Percentiles rank a stretch among this genome's conserved stretches.
Evolutionary conservation across 2,329 filamentous ascomycete species (phyloP).

Genomic region (Dothideomycetes sp.): DNA sequence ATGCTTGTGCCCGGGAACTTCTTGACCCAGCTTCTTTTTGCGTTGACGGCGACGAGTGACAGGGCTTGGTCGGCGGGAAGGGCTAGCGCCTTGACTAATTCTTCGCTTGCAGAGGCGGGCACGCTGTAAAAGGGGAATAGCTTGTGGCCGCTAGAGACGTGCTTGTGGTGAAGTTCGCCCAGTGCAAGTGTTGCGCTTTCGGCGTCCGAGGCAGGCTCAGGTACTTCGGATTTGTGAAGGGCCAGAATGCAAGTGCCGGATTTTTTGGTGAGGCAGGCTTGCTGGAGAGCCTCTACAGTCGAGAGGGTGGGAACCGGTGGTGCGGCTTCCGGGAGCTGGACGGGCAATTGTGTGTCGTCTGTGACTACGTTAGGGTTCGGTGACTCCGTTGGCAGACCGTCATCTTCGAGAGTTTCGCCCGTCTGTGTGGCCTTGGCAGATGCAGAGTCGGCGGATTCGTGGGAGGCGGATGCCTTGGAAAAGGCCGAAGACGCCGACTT

Average conservation of each 20-base stretch:
- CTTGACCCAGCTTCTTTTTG: slow-evolving; percentile 77
- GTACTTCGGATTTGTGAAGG: slow-evolving; percentile 38
- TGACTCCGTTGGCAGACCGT: slow-evolving; percentile 41
- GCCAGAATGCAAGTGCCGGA: slow-evolving; percentile 76
- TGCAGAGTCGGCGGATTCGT: slow-evolving; percentile 38
- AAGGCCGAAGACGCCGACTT: slow-evolving; percentile 37
- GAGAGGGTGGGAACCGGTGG: slow-evolving; percentile 56
- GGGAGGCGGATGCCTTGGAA: slow-evolving; percentile 39
- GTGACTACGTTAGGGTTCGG: slow-evolving; percentile 37
- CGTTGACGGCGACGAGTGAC: slow-evolving; percentile 74
- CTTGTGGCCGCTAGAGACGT: slow-evolving; percentile 52
- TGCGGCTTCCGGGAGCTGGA: slow-evolving; percentile 41
- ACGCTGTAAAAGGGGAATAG: slow-evolving; percentile 79
- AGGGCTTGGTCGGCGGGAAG: slow-evolving; percentile 45
- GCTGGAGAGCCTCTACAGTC: slow-evolving; percentile 51
- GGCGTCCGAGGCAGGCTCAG: slow-evolving; percentile 31
- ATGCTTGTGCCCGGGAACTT: slow-evolving; percentile 51
- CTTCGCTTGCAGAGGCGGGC: slow-evolving; percentile 37
- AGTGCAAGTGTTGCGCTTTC: slow-evolving; percentile 46
- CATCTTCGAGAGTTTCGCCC: slow-evolving; percentile 38
- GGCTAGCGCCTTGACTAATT: slow-evolving; percentile 51
- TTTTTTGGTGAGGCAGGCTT: slow-evolving; percentile 63
- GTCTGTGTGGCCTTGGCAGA: slow-evolving; percentile 37
- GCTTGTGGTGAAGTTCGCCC: slow-evolving; percentile 65
- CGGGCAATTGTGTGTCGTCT: slow-evolving; percentile 34